A percentile compares a stretch with the other conserved stretches of the same genome.
Conservation (phyloP, 345 rosid genomes). For the Rhodamnia argentea region DNA sequence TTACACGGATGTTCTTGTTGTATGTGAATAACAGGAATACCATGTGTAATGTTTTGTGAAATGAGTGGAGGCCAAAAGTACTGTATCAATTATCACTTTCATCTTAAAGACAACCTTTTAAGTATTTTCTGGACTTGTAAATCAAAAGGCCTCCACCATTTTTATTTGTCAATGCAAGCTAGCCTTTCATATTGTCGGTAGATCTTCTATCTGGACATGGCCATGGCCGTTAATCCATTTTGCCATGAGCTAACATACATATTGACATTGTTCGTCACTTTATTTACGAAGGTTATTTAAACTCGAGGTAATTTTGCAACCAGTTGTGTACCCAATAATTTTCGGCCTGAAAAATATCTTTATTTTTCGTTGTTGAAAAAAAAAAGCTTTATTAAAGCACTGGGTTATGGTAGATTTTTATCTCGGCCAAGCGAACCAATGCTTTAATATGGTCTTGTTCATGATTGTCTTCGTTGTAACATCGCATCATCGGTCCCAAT, state of each 20-base stretch:
- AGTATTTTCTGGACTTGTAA: not conserved
- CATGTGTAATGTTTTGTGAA: not conserved
- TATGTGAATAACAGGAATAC: not conserved
- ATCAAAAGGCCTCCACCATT: not conserved
- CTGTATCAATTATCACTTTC: too few species aligned
- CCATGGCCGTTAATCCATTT: fast-evolving
- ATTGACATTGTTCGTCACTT: fast-evolving
- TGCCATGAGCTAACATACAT: fast-evolving
- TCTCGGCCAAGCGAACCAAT: not conserved
- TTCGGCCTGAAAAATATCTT: not conserved
- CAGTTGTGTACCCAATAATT: fast-evolving
- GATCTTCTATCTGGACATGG: fast-evolving
- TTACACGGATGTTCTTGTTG: not conserved
- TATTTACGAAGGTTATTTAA: fast-evolving
- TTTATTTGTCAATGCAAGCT: not conserved
- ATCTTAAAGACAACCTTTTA: not conserved
- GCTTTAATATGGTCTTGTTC: not conserved
- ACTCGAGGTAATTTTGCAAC: fast-evolving
- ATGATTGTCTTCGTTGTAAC: not conserved
- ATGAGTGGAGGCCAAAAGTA: too few species aligned
- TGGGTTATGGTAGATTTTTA: not conserved
- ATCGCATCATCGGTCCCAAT: not conserved
- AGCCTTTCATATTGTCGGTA: not conserved
- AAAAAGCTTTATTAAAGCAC: not conserved
- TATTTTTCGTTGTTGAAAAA: too few species aligned